These are phyloP conservation scores for Shiraia sp. DNA, from an alignment of 2,329 filamentous ascomycete genomes.

Conservation along the genomic window DNA sequence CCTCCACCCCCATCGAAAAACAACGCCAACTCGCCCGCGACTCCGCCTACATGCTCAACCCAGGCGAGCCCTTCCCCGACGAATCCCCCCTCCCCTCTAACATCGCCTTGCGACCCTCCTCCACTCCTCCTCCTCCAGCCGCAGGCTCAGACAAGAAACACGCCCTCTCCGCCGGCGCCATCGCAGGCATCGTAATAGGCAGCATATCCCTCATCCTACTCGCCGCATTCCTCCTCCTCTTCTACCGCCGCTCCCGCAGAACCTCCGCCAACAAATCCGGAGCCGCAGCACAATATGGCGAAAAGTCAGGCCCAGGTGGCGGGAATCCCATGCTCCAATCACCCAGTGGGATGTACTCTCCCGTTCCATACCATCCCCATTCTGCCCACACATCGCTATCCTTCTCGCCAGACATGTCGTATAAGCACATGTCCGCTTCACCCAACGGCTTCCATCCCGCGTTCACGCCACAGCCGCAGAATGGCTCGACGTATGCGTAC, in stretches of 20 bases:
- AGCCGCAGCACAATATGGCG: constrained; percentile 11
- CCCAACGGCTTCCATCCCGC: too few relatives aligned
- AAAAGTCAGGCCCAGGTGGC: too few relatives aligned
- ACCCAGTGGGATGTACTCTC: neutral
- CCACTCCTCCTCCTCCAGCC: neutral
- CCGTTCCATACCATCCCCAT: neutral
- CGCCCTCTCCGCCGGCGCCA: constrained; percentile 42
- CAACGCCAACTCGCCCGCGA: constrained; percentile 30
- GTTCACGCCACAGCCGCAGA: too few relatives aligned
- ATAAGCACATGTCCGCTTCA: too few relatives aligned
- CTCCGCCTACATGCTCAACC: constrained; percentile 36
- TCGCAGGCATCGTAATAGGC: constrained; percentile 61
- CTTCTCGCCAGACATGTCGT: too few relatives aligned
- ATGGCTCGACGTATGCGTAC: too few relatives aligned
- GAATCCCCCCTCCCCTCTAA: constrained; percentile 15
- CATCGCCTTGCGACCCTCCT: neutral
- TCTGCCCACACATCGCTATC: neutral
- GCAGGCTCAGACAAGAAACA: neutral
- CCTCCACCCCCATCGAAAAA: constrained; percentile 21
- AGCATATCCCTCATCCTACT: constrained; percentile 42
- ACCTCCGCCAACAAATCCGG: constrained; percentile 24
- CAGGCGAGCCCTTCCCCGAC: constrained; percentile 39
- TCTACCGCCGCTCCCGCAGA: constrained; percentile 27
- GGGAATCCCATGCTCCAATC: constrained; percentile 1
- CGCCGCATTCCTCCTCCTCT: constrained; percentile 30